These are phyloP conservation scores for Xylaria multiplex DNA, from an alignment of 2,329 filamentous ascomycete genomes.

Conservation along the genomic window DNA sequence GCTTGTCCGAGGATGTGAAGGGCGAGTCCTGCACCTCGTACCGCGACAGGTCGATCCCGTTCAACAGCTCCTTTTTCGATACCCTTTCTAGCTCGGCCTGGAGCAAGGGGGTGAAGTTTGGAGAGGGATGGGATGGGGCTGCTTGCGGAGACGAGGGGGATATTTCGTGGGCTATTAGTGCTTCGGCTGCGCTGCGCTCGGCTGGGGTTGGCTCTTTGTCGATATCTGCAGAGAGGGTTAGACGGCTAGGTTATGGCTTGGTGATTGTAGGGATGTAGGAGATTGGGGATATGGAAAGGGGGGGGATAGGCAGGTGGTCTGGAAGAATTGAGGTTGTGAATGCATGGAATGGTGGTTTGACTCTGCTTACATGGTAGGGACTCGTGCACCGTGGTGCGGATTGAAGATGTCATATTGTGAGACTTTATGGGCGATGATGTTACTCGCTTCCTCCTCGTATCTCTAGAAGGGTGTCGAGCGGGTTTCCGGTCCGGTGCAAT, in stretches of 20 bases:
- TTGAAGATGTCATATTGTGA: conserved; percentile 64
- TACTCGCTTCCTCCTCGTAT: neutral
- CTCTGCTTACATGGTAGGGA: conserved; percentile 77
- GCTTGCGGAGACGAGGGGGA: conserved; percentile 52
- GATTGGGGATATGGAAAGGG: neutral
- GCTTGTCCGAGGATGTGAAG: conserved; percentile 55
- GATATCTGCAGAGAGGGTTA: conserved; percentile 69
- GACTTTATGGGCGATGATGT: neutral
- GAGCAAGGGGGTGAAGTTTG: conserved; percentile 73
- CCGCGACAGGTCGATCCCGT: conserved; percentile 77
- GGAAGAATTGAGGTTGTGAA: neutral
- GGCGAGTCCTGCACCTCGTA: conserved; percentile 80
- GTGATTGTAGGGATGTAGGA: conserved; percentile 7
- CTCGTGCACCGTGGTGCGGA: conserved; percentile 77
- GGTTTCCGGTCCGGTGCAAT: neutral
- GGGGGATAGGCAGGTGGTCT: neutral
- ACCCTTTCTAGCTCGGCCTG: conserved; percentile 75
- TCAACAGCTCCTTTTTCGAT: conserved; percentile 63
- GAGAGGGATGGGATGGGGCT: conserved; percentile 61
- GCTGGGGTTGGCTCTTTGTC: conserved; percentile 74
- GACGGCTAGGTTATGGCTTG: conserved; percentile 22
- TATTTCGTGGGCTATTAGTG: conserved; percentile 76
- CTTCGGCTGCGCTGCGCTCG: conserved; percentile 72
- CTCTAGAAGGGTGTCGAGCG: neutral
- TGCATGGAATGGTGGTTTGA: conserved; percentile 9